phyloP scores from a whole-genome alignment of 1,284 basidiomycete genomes.

The Anthracocystis setariae region DNA sequence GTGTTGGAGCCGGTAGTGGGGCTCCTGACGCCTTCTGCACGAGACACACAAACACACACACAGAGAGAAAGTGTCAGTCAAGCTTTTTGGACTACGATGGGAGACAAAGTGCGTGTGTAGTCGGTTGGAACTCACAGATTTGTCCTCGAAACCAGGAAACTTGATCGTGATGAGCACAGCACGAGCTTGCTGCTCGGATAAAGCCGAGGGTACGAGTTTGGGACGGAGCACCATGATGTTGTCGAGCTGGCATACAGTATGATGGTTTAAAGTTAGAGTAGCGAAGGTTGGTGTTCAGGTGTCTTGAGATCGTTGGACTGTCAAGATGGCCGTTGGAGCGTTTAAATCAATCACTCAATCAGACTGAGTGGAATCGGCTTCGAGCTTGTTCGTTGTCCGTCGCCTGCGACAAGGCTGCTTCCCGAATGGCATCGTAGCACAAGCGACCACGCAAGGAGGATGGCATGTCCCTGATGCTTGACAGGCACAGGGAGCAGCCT shows the following conservation, averaged over 20 bases:
- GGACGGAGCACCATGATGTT: constrained; percentile 25
- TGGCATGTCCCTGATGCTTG: too few relatives aligned
- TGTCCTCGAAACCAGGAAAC: constrained; percentile 29
- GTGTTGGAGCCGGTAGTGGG: constrained; percentile 12
- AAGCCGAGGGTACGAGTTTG: constrained; percentile 9
- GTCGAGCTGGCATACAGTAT: not conserved
- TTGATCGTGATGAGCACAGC: constrained; percentile 15
- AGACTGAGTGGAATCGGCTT: too few relatives aligned
- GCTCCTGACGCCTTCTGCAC: not conserved
- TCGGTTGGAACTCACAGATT: not conserved
- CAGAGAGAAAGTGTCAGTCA: too few relatives aligned
- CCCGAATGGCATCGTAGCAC: too few relatives aligned
- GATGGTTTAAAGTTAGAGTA: not conserved
- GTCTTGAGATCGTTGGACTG: not conserved
- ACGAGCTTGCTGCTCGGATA: constrained; percentile 27
- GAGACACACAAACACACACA: not conserved
- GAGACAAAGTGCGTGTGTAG: too few relatives aligned
- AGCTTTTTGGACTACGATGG: too few relatives aligned
- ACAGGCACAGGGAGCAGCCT: too few relatives aligned
- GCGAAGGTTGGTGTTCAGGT: not conserved
- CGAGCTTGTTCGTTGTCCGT: too few relatives aligned
- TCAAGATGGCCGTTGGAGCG: too few relatives aligned
- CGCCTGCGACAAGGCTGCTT: too few relatives aligned
- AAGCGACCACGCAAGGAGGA: too few relatives aligned
- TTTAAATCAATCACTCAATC: too few relatives aligned